A percentile compares a stretch with the other conserved stretches of the same genome.
phyloP scores from a whole-genome alignment of 805 yeast genomes.

The Torulaspora microellipsoides region DNA sequence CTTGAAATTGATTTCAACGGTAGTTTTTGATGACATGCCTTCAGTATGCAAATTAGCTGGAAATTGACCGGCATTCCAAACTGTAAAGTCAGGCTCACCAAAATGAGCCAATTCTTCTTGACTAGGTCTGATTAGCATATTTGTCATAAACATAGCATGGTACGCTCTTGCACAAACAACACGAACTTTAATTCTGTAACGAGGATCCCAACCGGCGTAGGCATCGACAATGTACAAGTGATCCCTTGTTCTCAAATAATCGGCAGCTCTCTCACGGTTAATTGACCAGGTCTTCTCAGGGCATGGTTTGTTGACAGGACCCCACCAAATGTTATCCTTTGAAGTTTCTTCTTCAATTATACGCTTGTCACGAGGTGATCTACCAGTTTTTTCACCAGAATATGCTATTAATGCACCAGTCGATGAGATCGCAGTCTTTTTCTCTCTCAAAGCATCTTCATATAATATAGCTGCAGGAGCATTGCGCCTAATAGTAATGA shows the following conservation, averaged over 20 bases:
- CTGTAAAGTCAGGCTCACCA: conserved; percentile 97
- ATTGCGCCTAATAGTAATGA: conserved; percentile 69
- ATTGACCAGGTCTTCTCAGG: conserved; percentile 92
- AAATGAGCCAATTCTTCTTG: conserved; percentile 80
- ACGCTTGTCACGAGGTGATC: conserved; percentile 98
- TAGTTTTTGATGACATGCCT: conserved; percentile 95
- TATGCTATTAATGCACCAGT: conserved; percentile 94
- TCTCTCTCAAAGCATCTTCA: conserved; percentile 90
- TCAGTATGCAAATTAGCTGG: conserved; percentile 95
- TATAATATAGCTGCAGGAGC: conserved; percentile 89
- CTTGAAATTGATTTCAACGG: conserved; percentile 94
- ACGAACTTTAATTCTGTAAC: conserved; percentile 92
- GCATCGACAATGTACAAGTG: conserved; percentile 95
- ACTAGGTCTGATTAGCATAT: conserved; percentile 95
- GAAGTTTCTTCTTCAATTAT: conserved; percentile 93
- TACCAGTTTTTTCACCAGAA: conserved; percentile 94
- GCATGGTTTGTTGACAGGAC: conserved; percentile 95
- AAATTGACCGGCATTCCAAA: conserved; percentile 98
- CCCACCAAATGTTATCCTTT: conserved; percentile 92
- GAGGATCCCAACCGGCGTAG: conserved; percentile 98
- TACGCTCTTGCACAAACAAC: conserved; percentile 97
- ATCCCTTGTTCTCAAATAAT: conserved; percentile 92
- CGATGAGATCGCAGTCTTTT: conserved; percentile 85
- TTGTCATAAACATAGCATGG: conserved; percentile 97
- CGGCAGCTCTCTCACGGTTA: conserved; percentile 93